These are phyloP conservation scores for Dendrobium chrysotoxum DNA, from an alignment of 106 monocot genomes.

Conservation along the genomic window DNA sequence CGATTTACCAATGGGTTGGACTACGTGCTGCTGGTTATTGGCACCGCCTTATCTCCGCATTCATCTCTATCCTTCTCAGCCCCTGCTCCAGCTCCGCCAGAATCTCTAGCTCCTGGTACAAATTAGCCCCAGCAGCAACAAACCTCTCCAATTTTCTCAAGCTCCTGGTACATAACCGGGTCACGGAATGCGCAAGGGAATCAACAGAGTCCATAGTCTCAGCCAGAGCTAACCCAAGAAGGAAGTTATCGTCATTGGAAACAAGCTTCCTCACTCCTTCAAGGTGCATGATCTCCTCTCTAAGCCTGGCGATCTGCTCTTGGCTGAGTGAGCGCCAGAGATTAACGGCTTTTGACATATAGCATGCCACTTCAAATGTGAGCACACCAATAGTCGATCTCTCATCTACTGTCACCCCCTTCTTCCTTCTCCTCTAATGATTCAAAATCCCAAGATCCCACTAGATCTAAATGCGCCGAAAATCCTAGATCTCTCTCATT, in stretches of 20 bases:
- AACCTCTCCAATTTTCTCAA: constrained; percentile 63
- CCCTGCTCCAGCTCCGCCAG: constrained; percentile 61
- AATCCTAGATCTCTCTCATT: no score
- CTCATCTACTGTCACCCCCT: background rate
- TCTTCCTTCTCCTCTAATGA: background rate
- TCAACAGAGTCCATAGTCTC: constrained; percentile 47
- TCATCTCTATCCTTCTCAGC: constrained; percentile 25
- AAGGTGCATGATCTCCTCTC: constrained; percentile 24
- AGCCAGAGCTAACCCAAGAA: constrained; percentile 42
- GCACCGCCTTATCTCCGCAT: background rate
- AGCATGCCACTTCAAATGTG: constrained; percentile 49
- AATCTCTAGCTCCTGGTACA: constrained; percentile 67
- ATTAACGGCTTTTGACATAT: constrained; percentile 41
- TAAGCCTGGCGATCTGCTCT: constrained; percentile 25
- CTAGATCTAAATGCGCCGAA: background rate
- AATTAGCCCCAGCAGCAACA: constrained; percentile 27
- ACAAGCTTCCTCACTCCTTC: constrained; percentile 62
- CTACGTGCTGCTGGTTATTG: no score
- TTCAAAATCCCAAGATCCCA: background rate
- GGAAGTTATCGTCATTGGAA: constrained; percentile 46
- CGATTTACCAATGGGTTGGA: no score
- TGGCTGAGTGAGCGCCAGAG: constrained; percentile 61
- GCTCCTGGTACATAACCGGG: constrained; percentile 32
- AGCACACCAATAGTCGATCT: constrained; percentile 32
- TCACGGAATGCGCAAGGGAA: constrained; percentile 28